Percentiles rank a stretch among this genome's conserved stretches.
These are phyloP conservation scores for Xerocomus alliaceus DNA, from an alignment of 1,284 basidiomycete species.

Conservation along the genomic window DNA sequence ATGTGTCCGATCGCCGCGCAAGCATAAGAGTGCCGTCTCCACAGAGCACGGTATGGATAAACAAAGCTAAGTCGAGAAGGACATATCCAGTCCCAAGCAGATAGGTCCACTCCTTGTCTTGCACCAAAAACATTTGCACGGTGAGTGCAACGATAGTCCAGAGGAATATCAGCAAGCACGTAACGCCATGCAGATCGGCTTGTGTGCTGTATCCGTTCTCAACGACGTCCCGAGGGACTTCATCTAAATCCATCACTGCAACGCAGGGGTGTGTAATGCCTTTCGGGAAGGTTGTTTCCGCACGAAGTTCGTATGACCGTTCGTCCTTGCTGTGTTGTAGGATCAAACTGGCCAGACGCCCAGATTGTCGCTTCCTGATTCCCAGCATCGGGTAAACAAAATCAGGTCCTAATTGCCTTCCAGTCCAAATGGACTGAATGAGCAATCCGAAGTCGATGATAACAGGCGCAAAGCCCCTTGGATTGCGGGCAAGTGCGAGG, in stretches of 20 bases:
- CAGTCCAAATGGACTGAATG: neutral
- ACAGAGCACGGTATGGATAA: neutral
- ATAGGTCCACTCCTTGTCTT: too few species aligned
- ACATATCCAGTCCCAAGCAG: neutral
- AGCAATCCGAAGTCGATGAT: neutral
- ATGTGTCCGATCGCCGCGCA: neutral
- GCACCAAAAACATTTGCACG: neutral
- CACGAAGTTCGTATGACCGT: neutral
- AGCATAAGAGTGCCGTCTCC: constrained; percentile 3
- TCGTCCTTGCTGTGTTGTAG: neutral
- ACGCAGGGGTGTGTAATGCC: neutral
- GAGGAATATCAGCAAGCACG: neutral
- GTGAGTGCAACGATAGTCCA: neutral
- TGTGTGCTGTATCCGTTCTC: neutral
- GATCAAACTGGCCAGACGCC: neutral
- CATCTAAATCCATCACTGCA: neutral
- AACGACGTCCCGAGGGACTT: neutral
- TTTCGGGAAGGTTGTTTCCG: neutral
- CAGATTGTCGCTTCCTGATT: neutral
- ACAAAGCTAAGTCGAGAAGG: neutral
- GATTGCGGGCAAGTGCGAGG: neutral
- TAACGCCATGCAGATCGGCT: neutral
- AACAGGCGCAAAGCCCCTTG: neutral
- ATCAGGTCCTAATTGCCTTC: neutral
- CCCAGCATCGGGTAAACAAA: neutral